Evolutionary conservation across 2,329 filamentous ascomycete species (phyloP), one percentile per base, ranked within the genome.

Genomic region (Coleophoma crateriformis): DNA sequence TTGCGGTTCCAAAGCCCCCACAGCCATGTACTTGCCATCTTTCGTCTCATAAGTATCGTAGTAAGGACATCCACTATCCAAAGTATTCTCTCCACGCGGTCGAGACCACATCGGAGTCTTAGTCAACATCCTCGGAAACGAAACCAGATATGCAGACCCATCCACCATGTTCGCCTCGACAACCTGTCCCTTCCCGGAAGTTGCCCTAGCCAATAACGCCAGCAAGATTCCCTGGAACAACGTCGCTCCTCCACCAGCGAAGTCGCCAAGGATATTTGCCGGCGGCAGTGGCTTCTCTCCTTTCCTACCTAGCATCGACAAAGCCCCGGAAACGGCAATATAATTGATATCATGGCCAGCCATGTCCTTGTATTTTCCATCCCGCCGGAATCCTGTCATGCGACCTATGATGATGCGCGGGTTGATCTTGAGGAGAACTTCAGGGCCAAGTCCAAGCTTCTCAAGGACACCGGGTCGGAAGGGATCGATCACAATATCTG

Each of bases 91-190:
- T 0, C 92, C 92, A 45, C 91, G 74, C 22, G 80, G 75, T 3
- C 67, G 66, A 58, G 72, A 65, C 74, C 89, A 91, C 37, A 83
- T 64, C 1, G 79, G 76, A 7, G 74, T 83, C 63, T 85, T 84
- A 53, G 76, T 73, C 27, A 75, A 74, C 53, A 95, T 72, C 33
- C 92, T 76, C 46, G 88, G 85, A 70, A 92, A 92, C 0, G 84
- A 86, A 1, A 85, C 84, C 22, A 97, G 71, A 67, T 92, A 92
- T 34, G 83, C 80, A 19, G 79, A 81, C 8, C 92, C 92, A 70
- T 97, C 92, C 12, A 96, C 92, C 92, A 97, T 97, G 67, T 95
- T 96, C 14, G 88, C 89, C 70, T 96, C 90, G 8, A 97, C 90
- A 12, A 96, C 85, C 69, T 96, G 92, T 0, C 92, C 92, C 2